A percentile compares a stretch with the other conserved stretches of the same genome.
phyloP scores from a whole-genome alignment of 2,329 filamentous ascomycete genomes.

The Pseudopyricularia cyperi region DNA sequence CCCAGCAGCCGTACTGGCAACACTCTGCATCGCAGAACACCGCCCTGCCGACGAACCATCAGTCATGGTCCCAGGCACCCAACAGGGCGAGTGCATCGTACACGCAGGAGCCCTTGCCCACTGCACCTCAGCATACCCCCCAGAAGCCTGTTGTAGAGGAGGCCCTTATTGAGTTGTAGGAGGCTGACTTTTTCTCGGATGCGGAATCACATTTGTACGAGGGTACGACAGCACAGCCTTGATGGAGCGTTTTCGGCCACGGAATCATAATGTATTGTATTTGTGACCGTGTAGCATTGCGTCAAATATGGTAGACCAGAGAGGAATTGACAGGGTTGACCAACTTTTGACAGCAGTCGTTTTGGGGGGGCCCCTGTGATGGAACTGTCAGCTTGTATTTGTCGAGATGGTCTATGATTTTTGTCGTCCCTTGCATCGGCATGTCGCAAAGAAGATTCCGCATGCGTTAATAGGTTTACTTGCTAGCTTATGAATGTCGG shows the following conservation, averaged over 20 bases:
- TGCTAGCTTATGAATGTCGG: too few species aligned
- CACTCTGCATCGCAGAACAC: constrained; percentile 26
- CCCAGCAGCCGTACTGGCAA: constrained; percentile 36
- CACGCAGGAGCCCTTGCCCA: constrained; percentile 50
- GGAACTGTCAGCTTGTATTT: too few species aligned
- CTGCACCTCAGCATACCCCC: constrained; percentile 49
- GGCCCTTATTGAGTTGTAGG: constrained; percentile 59
- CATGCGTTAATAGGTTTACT: too few species aligned
- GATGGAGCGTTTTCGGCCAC: neutral
- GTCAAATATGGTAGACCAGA: neutral
- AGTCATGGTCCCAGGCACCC: constrained; percentile 19
- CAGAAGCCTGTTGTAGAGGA: constrained; percentile 54
- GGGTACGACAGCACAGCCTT: neutral
- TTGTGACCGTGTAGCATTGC: neutral
- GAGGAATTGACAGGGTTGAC: too few species aligned
- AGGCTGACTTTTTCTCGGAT: neutral
- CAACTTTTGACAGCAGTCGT: too few species aligned
- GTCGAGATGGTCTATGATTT: too few species aligned
- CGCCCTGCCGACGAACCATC: constrained; percentile 27
- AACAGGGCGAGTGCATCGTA: constrained; percentile 32
- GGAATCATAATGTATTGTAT: neutral
- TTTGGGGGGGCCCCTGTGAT: too few species aligned
- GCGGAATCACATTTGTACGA: neutral
- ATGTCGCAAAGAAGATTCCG: too few species aligned
- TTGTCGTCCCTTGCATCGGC: too few species aligned